phyloP scores from a whole-genome alignment of 371 early-diverging fungal species.

The Mortierella sp. region DNA sequence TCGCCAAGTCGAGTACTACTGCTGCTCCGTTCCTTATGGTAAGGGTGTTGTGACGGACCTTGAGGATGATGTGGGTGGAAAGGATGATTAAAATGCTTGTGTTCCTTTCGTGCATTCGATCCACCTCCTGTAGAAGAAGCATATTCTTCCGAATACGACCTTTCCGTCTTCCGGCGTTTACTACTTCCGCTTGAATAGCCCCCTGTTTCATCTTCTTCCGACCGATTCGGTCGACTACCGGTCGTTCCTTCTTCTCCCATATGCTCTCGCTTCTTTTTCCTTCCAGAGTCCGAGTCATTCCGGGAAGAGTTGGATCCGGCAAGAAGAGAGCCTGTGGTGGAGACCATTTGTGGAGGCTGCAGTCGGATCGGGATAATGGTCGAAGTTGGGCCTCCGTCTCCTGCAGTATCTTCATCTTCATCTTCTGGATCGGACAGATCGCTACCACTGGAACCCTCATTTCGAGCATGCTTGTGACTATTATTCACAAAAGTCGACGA shows the following conservation, averaged over 20 bases:
- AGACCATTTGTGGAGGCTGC: constrained; percentile 36
- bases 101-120: constrained; percentile 28
- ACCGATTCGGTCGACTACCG: constrained; percentile 9
- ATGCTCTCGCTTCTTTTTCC: constrained; percentile 23
- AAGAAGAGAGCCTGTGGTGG: constrained; percentile 7
- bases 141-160: constrained; percentile 44
- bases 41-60: neutral
- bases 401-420: constrained; percentile 11
- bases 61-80: neutral
- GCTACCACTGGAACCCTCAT: constrained; percentile 30
- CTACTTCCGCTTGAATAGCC: constrained; percentile 17
- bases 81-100: constrained; percentile 6
- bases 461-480: constrained; percentile 29
- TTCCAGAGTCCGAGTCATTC: constrained; percentile 30
- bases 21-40: neutral
- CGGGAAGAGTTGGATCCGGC: neutral
- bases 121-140: constrained; percentile 19
- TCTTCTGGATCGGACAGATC: constrained; percentile 43
- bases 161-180: constrained; percentile 26
- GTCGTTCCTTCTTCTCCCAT: constrained; percentile 1
- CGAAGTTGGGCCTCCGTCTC: neutral
- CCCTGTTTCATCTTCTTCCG: constrained; percentile 14
- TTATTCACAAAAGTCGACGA: constrained; percentile 10
- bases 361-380: constrained; percentile 35
- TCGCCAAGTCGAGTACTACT: constrained; percentile 17